Base-by-base conservation (phyloP, 2,329 filamentous ascomycete genomes). In the Akanthomyces dipterigenus region DNA sequence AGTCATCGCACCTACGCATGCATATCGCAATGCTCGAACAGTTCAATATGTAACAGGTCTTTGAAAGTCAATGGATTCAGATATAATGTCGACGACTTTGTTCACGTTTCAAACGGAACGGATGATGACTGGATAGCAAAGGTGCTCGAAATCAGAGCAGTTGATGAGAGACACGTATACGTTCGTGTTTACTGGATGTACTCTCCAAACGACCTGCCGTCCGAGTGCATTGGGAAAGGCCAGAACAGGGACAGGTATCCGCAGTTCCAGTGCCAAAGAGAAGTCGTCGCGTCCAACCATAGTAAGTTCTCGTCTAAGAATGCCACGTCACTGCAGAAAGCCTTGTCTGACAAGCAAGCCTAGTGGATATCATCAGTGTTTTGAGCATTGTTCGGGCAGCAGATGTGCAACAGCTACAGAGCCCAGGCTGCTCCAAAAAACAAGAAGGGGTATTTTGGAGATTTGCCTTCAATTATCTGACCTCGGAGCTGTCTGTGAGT, bases 81-180 rank as follows among this genome's bases (percentile, higher is more conserved):
- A 20, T 55, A 55, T 28, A 18, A 20, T 16, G n/a, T 22, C 6
- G 36, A 43, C 22, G 36, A 55, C 34, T 54, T 40, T 28, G 18
- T 54, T 28, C 12, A 40, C 31, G 20, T 54, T 40, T 36, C 31
- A 14, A 54, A 38, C 20, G 20, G 31, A 38, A 20, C 31, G 38
- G 50, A 58, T 26, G 40, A 58, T 34, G 43, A 46, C 22, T 58
- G 55, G 55, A 40, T 58, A 24, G 55, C 55, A 24, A 58, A 36
- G 46, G 43, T 58, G 26, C 42, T 58, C 7, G 55, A 58, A 16
- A 48, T 58, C 24, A 58, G 42, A 20, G 55, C 55, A 24, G 36
- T 28, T 14, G 54, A 56, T 42, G 40, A 56, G 26, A 22, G 26
- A 14, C 54, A 56, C 18, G 54, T 56, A n/a, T 56, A 56, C 43